Base-by-base conservation (phyloP, 208 protist species). In the Leishmania major region DNA sequence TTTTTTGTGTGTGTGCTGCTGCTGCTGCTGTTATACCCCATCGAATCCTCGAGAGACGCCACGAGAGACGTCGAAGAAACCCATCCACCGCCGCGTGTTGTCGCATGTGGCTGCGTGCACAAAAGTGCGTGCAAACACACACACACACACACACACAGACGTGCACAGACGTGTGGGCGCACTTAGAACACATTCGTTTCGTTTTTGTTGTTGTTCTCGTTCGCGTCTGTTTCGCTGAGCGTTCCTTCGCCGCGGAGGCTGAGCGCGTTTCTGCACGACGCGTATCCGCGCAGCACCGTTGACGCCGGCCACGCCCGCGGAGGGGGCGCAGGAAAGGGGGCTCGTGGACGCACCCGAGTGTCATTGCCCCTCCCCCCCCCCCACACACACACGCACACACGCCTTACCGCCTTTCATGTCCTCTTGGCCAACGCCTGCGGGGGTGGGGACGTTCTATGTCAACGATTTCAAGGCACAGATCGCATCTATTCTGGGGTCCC, bases 391-490 rank as follows among this genome's bases (percentile, higher is more conserved):
- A 37, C 37, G 1, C 1, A 35, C 8, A 53, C 47, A 47, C 70
- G 1, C 70, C 45, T 51, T 55, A 74, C 6, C 40, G 11, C 45
- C 28, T 37, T 55, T 53, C 45, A 74, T 53, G 45, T 55, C 70
- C 7, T 74, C n/a, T 37, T 62, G 17, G 3, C 51, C 73, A 60
- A 28, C 51, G 1, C 19, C 51, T 19, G 15, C 31, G 53, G 51
- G 35, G 31, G 17, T 7, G 73, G 73, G 22, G 47, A 77, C 73
- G 28, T 17, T 77, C 51, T 77, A 77, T 47, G 25, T 77, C 31
- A 77, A 62, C 31, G 73, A 57, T 62, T n/a, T 43, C 8, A 31
- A 31, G 51, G 19, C 73, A 8, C 73, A 57, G 11, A 15, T 77
- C 17, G 47, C 73, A 59, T 62, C 73, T n/a, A 57, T 77, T 8